phyloP scores from a whole-genome alignment of 208 protist genomes.

The Crithidia expoeki region DNA sequence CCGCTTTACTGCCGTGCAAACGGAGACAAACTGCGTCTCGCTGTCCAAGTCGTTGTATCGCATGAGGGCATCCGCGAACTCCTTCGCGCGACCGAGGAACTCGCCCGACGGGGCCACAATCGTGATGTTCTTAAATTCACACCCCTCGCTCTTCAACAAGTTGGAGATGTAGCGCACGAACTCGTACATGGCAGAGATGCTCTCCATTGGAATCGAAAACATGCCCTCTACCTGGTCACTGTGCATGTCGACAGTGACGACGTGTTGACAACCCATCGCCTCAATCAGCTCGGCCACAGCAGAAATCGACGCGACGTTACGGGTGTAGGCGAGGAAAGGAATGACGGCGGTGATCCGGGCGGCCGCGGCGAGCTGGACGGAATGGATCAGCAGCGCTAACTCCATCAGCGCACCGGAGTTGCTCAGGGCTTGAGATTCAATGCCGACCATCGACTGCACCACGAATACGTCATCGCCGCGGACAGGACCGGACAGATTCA shows the following conservation, averaged over 20 bases:
- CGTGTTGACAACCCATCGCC: conserved; percentile 86
- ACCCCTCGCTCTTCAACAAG: conserved; percentile 67
- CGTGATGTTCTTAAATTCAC: conserved; percentile 71
- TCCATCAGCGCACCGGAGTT: conserved; percentile 92
- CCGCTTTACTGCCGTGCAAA: conserved; percentile 81
- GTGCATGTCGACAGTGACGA: conserved; percentile 94
- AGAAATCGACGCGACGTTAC: conserved; percentile 93
- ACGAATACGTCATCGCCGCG: conserved; percentile 96
- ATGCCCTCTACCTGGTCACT: conserved; percentile 94
- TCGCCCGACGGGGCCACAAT: conserved; percentile 71
- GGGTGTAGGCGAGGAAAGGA: conserved; percentile 92
- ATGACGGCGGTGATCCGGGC: conserved; percentile 93
- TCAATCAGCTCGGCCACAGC: conserved; percentile 92
- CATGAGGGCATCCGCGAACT: conserved; percentile 89
- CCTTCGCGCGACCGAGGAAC: conserved; percentile 71
- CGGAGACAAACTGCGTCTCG: conserved; percentile 71
- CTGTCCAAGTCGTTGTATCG: conserved; percentile 69
- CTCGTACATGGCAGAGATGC: conserved; percentile 84
- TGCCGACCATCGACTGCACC: conserved; percentile 88
- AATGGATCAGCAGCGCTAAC: conserved; percentile 88
- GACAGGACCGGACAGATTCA: conserved; percentile 86
- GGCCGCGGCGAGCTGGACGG: conserved; percentile 75
- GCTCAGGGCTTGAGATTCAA: conserved; percentile 85
- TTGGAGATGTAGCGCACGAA: conserved; percentile 83
- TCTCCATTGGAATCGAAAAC: conserved; percentile 94